These are phyloP conservation scores for Cardamine chenopodiifolia DNA, from an alignment of 345 rosid genomes.

Conservation along the genomic window DNA sequence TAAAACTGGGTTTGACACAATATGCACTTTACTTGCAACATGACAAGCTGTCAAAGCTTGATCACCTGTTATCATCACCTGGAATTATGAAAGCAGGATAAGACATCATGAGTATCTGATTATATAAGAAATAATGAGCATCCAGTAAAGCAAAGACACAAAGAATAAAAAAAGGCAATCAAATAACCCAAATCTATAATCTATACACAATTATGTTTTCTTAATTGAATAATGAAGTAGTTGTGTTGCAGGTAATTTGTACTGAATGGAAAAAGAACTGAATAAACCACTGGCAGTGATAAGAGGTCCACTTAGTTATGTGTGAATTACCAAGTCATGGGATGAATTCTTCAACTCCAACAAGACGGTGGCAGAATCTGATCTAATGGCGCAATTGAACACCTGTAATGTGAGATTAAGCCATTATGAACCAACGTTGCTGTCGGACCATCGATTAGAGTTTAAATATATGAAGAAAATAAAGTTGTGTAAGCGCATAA, in stretches of 20 bases:
- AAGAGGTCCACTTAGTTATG: neutral
- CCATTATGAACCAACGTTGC: constrained; percentile 25
- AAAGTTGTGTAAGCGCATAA: constrained; percentile 3
- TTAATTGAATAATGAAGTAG: neutral
- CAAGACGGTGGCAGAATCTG: constrained; percentile 82
- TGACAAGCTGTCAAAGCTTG: constrained; percentile 99
- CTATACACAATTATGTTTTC: neutral
- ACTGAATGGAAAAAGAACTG: too few relatives aligned
- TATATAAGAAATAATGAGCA: neutral
- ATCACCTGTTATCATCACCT: constrained; percentile 99
- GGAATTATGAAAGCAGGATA: constrained; percentile 38
- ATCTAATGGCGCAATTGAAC: constrained; percentile 96
- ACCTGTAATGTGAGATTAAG: constrained; percentile 60
- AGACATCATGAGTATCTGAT: constrained; percentile 1
- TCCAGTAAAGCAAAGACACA: neutral
- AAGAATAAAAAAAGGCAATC: neutral
- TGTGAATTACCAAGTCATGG: constrained; percentile 81
- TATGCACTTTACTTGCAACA: constrained; percentile 95
- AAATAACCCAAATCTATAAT: neutral
- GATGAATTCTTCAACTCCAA: constrained; percentile 88
- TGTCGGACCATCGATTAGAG: constrained; percentile 7
- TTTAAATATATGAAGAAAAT: constrained; percentile 26
- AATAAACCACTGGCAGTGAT: too few relatives aligned
- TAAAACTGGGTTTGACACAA: constrained; percentile 78
- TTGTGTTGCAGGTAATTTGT: constrained; percentile 12